Conservation (phyloP, 2,329 filamentous ascomycete species). For the Diplodia corticola region DNA sequence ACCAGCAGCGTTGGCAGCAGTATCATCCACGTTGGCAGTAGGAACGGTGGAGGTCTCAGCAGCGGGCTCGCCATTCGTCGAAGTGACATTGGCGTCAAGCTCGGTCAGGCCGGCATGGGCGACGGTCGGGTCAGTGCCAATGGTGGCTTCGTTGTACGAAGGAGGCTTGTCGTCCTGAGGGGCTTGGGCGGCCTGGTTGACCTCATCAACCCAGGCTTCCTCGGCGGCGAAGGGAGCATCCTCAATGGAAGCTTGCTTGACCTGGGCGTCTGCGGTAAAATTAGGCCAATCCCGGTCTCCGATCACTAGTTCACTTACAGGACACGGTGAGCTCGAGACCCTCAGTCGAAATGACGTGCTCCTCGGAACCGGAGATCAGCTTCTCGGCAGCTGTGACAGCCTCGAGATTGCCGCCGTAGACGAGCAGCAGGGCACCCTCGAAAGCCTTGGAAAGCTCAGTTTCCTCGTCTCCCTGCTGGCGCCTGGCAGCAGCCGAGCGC, state of each 20-base stretch:
- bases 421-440: conserved; percentile 74
- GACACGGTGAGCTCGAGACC: conserved; percentile 67
- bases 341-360: conserved; percentile 64
- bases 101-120: conserved; percentile 68
- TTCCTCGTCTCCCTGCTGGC: conserved; percentile 70
- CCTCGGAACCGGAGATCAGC: conserved; percentile 70
- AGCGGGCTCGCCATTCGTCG: conserved; percentile 35
- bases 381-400: conserved; percentile 76
- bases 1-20: conserved; percentile 54
- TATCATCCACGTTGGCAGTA: conserved; percentile 43
- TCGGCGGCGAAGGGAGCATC: conserved; percentile 57
- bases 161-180: conserved; percentile 20
- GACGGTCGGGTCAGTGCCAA: conserved; percentile 65
- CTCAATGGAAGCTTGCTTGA: conserved; percentile 54
- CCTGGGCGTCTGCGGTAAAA: conserved; percentile 52
- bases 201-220: conserved; percentile 52
- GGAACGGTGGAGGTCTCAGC: conserved; percentile 35
- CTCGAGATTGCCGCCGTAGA: conserved; percentile 75
- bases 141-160: neutral
- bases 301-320: conserved; percentile 57
- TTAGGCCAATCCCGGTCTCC: conserved; percentile 20
- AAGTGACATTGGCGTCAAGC: conserved; percentile 49
- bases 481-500: conserved; percentile 72
- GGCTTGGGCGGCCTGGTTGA: conserved; percentile 45
- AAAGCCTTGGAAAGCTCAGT: conserved; percentile 77